Evolutionary conservation across 2,329 filamentous ascomycete genomes (phyloP), one percentile per base, ranked within the genome.

Genomic region (Penicillium occitanis): DNA sequence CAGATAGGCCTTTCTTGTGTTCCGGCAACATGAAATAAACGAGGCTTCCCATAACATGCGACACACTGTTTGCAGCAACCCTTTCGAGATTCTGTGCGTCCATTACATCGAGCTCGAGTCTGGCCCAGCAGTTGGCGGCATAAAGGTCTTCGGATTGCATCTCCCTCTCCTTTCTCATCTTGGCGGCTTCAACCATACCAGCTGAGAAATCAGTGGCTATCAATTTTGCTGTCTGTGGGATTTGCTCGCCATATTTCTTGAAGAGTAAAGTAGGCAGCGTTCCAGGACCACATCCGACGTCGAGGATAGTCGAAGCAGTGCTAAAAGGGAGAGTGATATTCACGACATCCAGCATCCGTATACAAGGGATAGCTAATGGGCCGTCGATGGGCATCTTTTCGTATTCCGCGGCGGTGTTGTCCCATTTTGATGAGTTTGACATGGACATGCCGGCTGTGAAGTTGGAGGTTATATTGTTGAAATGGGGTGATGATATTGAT

Each of bases 21-120:
- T 66, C 65, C 5, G 65, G 65, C 11, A 66, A 30, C 60, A 66
- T 66, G 46, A 63, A 66, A 14, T 63, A 63, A 22, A 66, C 53
- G 4, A 66, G 22, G 22, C 65, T 66, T 14, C 60, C 60, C 33
- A 59, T 63, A 8, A 60, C 1, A 30, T 66, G 65, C 10, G 60
- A 66, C 13, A 66, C 17, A 22, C 60, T 63, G 28, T 33, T n/a
- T 3, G 42, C 33, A n/a, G 35, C 42, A 30, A 66, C 5, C 7
- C 17, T 46, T 3, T 46, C 44, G 33, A 66, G 28, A 17, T 66
- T 46, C 60, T 66, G 65, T 5, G 65, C 60, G 59, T 66, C 60
- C 60, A 66, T 59, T 13, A 66, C 44, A 17, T 60, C 37, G 2
- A 51, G 6, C 1, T 66, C 44, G 5, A 66, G 51, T 19, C 44